phyloP scores from a whole-genome alignment of 2,329 filamentous ascomycete genomes.

The Cladosporium sp. region DNA sequence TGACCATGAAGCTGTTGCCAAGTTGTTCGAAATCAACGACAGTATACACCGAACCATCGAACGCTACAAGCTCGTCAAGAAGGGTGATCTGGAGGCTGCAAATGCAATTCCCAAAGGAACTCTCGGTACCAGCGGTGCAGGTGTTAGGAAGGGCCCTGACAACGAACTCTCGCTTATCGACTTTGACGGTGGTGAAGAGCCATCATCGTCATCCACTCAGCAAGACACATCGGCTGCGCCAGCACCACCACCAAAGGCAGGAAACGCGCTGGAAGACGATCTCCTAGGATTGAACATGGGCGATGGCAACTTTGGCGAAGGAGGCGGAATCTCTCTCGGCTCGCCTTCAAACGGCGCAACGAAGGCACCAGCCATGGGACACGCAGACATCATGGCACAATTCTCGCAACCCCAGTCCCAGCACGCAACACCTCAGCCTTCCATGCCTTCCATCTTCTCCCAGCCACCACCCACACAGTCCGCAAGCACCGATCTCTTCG shows the following conservation, averaged over 20 bases:
- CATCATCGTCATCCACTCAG: constrained; percentile 35
- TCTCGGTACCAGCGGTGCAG: constrained; percentile 59
- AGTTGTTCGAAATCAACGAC: constrained; percentile 95
- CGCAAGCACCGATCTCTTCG: constrained; percentile 55
- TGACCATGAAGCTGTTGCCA: constrained; percentile 90
- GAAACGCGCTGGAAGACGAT: constrained; percentile 78
- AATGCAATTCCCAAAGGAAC: constrained; percentile 79
- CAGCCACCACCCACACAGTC: constrained; percentile 29
- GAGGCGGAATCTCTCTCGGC: constrained; percentile 71
- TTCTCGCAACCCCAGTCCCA: constrained; percentile 25
- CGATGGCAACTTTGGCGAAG: constrained; percentile 64
- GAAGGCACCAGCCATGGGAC: constrained; percentile 28
- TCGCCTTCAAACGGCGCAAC: constrained; percentile 27
- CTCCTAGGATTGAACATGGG: constrained; percentile 81
- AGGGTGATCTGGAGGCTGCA: constrained; percentile 81
- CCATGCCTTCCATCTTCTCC: constrained; percentile 23
- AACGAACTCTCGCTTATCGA: constrained; percentile 92
- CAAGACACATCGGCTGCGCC: constrained; percentile 37
- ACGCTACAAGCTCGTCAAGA: constrained; percentile 92
- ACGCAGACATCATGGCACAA: constrained; percentile 30
- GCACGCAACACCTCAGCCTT: constrained; percentile 17
- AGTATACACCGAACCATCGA: constrained; percentile 97
- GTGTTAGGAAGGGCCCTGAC: constrained; percentile 60
- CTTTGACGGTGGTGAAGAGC: constrained; percentile 65
- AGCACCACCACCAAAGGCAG: constrained; percentile 41